Percentiles rank a stretch among this genome's conserved stretches.
phyloP scores from a whole-genome alignment of 1,284 basidiomycete species.

The Uromyces viciae-fabae region DNA sequence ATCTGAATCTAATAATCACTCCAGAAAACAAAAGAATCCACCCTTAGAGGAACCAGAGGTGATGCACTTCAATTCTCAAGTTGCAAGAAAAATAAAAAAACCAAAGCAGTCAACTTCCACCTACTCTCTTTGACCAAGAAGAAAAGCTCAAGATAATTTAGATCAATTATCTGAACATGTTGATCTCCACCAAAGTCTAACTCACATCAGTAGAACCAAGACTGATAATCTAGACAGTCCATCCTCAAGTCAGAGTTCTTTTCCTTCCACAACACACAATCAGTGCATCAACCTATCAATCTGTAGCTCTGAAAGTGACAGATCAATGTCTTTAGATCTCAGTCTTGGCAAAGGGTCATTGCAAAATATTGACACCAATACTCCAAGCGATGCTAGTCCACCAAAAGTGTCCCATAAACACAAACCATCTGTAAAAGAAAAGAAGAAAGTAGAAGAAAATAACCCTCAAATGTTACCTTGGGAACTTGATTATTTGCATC shows the following conservation, averaged over 20 bases:
- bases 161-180: background rate
- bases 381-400: background rate
- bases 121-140: too few species aligned
- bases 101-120: too few species aligned
- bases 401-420: background rate
- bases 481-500: conserved; percentile 4
- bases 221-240: too few species aligned
- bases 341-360: background rate
- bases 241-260: too few species aligned
- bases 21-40: background rate
- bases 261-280: too few species aligned
- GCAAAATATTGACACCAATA: background rate
- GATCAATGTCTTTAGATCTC: background rate
- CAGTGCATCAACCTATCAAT: background rate
- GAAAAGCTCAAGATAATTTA: background rate
- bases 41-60: too few species aligned
- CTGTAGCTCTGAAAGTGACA: background rate
- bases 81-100: too few species aligned
- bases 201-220: background rate
- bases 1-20: background rate
- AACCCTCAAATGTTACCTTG: background rate
- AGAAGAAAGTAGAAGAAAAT: background rate
- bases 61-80: too few species aligned
- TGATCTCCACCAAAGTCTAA: background rate
- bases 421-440: too few species aligned